Evolutionary conservation across 163 green algal genomes (phyloP), one percentile per base, ranked within the genome.

Genomic region (Prototheca wickerhamii): DNA sequence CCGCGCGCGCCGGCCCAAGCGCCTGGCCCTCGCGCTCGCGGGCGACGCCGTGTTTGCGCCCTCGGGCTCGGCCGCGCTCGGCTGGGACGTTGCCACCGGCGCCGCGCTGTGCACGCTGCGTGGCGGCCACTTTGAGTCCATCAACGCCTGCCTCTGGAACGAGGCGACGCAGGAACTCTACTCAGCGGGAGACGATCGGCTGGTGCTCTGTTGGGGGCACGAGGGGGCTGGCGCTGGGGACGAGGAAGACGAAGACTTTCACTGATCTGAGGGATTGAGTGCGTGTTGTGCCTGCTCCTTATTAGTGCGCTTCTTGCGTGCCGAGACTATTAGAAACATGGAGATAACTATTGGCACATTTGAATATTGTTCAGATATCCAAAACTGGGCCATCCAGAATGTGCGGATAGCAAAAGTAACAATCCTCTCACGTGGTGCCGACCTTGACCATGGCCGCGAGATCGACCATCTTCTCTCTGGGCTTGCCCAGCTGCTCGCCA

Each of bases 131-230:
- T 85, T 82, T 40, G 86, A 89, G 61, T 67, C 70, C 5, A 69
- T 94, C 17, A 88, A 87, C 62, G 80, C 64, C 42, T 91, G 83
- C 65, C 61, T 63, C 21, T 95, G 78, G 64, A 88, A 82, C 42
- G 61, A 67, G 0, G n/a, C 44, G 2, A 26, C 49, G 3, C 61
- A 82, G n/a, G 79, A 93, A 70, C 70, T 96, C 40, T 93, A 88
- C 70, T 87, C 68, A 26, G 84, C 75, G 2, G 65, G 59, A 15
- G 77, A 78, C 26, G 89, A 96, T 46, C 59, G 71, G 4, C 67
- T 75, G 50, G 66, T 94, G 1, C 59, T 89, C n/a, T 77, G 84
- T 25, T 92, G 85, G 84, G 54, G 59, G 60, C 69, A n/a, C n/a
- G n/a, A n/a, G n/a, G n/a, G n/a, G n/a, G n/a, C 79, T 1, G 50